Percentiles rank a stretch among this genome's conserved stretches.
These are phyloP conservation scores for Diplodia seriata DNA, from an alignment of 2,329 filamentous ascomycete genomes.

Conservation along the genomic window DNA sequence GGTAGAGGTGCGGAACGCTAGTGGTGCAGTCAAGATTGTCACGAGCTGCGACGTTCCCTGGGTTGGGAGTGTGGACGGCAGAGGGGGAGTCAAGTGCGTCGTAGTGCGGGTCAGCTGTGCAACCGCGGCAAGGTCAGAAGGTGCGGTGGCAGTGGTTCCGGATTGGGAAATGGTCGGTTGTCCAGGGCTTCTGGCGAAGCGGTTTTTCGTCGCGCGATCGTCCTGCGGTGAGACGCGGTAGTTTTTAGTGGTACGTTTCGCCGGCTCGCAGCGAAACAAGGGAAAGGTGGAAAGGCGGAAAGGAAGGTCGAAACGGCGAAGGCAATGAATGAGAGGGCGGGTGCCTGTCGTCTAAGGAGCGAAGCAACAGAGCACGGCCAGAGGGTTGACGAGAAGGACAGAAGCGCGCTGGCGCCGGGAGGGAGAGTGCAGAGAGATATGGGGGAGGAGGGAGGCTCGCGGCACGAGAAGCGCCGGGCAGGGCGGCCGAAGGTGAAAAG, in stretches of 20 bases:
- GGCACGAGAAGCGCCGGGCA: conserved; percentile 26
- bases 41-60: conserved; percentile 19
- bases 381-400: conserved; percentile 3
- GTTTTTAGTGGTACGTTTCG: conserved; percentile 32
- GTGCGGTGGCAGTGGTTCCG: conserved; percentile 7
- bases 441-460: conserved; percentile 35
- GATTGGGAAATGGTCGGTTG: conserved; percentile 9
- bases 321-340: conserved; percentile 43
- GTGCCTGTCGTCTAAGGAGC: conserved; percentile 48
- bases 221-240: conserved; percentile 28
- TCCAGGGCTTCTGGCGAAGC: conserved; percentile 15
- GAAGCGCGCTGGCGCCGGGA: conserved; percentile 18
- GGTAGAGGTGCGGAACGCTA: conserved; percentile 16
- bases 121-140: conserved; percentile 27
- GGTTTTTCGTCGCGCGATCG: conserved; percentile 18
- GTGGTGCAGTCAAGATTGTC: conserved; percentile 21
- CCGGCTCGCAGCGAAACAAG: conserved; percentile 43
- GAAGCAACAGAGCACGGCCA: conserved; percentile 41
- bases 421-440: conserved; percentile 37
- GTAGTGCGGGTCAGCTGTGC: conserved; percentile 26
- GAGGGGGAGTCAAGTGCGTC: conserved; percentile 24
- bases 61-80: conserved; percentile 10
- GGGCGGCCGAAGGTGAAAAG: conserved; percentile 26
- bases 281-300: conserved; percentile 33
- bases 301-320: conserved; percentile 25